phyloP scores from a whole-genome alignment of 2,329 filamentous ascomycete genomes.

The Curvularia verruculosa region DNA sequence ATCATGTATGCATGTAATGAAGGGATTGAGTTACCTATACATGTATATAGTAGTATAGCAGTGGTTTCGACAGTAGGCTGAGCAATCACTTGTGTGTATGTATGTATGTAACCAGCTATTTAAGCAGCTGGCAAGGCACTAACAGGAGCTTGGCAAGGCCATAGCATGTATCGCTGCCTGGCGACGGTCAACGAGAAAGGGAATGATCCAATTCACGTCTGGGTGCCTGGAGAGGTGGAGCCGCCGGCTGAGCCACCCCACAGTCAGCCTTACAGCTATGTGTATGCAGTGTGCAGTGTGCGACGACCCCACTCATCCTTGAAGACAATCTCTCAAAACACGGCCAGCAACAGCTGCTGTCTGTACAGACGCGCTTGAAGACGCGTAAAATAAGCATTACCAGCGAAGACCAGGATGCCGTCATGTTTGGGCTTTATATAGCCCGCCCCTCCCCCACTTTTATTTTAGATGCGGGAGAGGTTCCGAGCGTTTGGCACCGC shows the following conservation, averaged over 20 bases:
- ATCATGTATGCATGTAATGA: too few species aligned
- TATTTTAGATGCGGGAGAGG: constrained; percentile 11
- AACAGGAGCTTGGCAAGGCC: constrained; percentile 20
- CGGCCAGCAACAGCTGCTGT: background rate
- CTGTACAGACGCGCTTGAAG: background rate
- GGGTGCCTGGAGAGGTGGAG: constrained; percentile 29
- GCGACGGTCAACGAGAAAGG: constrained; percentile 9
- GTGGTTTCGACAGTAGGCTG: too few species aligned
- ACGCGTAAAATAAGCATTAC: background rate
- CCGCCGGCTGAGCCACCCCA: constrained; percentile 14
- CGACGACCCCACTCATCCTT: background rate
- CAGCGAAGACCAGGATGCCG: constrained; percentile 5
- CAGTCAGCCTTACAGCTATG: background rate
- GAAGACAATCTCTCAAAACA: background rate
- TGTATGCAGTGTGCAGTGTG: too few species aligned
- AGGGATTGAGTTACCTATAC: too few species aligned
- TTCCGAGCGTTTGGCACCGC: constrained; percentile 23
- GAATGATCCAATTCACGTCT: constrained; percentile 13
- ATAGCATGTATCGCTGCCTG: constrained; percentile 19
- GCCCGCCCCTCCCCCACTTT: constrained; percentile 26
- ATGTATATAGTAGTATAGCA: too few species aligned
- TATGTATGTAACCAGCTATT: too few species aligned
- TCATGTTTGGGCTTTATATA: constrained; percentile 6
- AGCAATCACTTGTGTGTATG: too few species aligned
- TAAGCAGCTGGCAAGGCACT: too few species aligned